Conservation (phyloP, 192 early-diverging fungal genomes). For the Fimicolochytrium jonesii region DNA sequence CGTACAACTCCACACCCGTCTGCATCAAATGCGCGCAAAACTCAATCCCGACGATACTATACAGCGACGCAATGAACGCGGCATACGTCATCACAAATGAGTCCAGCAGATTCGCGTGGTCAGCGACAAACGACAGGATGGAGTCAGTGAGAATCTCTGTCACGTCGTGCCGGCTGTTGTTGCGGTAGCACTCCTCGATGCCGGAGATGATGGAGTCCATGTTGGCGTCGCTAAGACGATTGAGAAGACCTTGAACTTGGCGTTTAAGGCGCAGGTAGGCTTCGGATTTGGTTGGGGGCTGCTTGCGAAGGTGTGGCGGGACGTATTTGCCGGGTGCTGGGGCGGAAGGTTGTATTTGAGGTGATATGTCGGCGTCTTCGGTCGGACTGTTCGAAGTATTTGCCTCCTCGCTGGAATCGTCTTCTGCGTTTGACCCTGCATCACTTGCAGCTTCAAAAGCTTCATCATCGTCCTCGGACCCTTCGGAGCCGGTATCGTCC, state of each 20-base stretch:
- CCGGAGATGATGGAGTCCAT: conserved; percentile 80
- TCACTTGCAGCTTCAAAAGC: not conserved
- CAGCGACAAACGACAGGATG: conserved; percentile 72
- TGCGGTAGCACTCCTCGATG: conserved; percentile 74
- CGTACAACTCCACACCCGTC: conserved; percentile 67
- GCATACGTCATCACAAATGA: conserved; percentile 90
- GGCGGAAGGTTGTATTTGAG: no score
- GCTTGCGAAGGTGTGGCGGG: conserved; percentile 60
- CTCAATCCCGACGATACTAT: conserved; percentile 79
- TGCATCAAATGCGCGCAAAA: conserved; percentile 79
- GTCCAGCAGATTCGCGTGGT: conserved; percentile 82
- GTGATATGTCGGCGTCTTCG: no score
- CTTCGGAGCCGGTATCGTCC: not conserved
- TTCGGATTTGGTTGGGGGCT: conserved; percentile 52
- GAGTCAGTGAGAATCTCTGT: conserved; percentile 77
- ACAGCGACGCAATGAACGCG: conserved; percentile 75
- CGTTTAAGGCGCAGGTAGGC: conserved; percentile 71
- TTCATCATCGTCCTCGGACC: conserved; percentile 25
- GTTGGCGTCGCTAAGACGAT: conserved; percentile 86
- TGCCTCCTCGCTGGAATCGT: no score
- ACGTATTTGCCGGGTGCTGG: conserved; percentile 65
- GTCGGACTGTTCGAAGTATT: no score
- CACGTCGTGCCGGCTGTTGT: conserved; percentile 69
- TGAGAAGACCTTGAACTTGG: conserved; percentile 82
- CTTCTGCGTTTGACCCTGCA: conserved; percentile 3